These are phyloP conservation scores for Vaccinium vitisidaea DNA, from an alignment of 148 eudicot species.

Conservation along the genomic window DNA sequence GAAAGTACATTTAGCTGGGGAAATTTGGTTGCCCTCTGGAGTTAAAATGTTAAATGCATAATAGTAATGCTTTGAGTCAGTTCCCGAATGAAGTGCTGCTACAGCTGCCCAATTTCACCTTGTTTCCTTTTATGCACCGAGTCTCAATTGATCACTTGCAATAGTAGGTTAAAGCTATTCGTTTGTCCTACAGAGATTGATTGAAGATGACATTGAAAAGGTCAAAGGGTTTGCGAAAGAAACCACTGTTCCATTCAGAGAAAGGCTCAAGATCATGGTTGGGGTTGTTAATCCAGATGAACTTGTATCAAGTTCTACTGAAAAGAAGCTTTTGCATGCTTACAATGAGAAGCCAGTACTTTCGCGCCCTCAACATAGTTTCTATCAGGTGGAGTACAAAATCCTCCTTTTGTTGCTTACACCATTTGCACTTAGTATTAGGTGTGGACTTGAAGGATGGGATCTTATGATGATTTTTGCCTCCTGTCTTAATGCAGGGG, in stretches of 20 bases:
- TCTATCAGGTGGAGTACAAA: constrained; percentile 52
- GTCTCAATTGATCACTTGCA: neutral
- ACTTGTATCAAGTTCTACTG: constrained; percentile 58
- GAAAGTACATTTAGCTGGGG: neutral
- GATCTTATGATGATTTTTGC: neutral
- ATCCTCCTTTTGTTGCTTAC: neutral
- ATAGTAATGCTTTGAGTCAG: constrained; percentile 1
- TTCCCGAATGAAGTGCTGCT: neutral
- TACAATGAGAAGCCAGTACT: constrained; percentile 95
- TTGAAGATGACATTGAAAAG: constrained; percentile 79
- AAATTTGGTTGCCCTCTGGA: neutral
- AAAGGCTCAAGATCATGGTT: constrained; percentile 78
- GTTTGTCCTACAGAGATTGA: constrained; percentile 51
- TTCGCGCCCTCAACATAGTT: constrained; percentile 93
- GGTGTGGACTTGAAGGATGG: neutral
- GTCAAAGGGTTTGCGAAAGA: constrained; percentile 77
- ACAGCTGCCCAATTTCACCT: neutral
- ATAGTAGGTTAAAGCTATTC: neutral
- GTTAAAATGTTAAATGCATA: neutral
- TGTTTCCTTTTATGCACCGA: neutral
- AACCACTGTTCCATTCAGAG: constrained; percentile 56
- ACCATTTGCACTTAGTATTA: neutral
- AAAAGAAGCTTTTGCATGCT: constrained; percentile 68
- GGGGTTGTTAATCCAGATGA: constrained; percentile 83
- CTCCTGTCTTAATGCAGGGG: constrained; percentile 43